Base-by-base conservation (phyloP, 2,329 filamentous ascomycete genomes). In the Tolypocladium cylindrosporum region DNA sequence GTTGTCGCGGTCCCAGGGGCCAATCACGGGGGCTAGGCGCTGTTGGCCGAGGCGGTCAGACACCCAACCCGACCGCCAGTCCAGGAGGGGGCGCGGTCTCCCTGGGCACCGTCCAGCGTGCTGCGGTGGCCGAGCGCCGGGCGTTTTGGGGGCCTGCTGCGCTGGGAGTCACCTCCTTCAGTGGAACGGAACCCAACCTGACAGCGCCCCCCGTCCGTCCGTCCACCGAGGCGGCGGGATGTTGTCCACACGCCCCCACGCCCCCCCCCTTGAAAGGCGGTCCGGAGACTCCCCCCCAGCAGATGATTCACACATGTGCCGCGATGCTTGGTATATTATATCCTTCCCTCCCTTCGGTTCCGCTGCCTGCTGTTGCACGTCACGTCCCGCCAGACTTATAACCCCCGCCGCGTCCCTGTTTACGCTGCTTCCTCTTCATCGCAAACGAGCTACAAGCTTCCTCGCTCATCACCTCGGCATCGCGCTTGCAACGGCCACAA, bases 291-390 rank as follows among this genome's bases (percentile, higher is more conserved):
- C 51, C 53, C 58, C 55, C 57, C 40, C 56, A 45, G 59, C 59
- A 60, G 55, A 60, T 60, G 59, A 63, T 60, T 60, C 59, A 65
- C 56, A 61, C 60, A 64, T 63, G 63, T 65, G 63, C 63, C 62
- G 60, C 58, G 58, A 60, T 59, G 54, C 40, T 61, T 59, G 55
- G 56, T 57, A 64, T 64, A 31, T 31, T 31, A 65, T 63, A 62
- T 63, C 58, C 52, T 52, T 59, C 56, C 24, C 57, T 57, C 55
- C 59, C 60, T 60, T 55, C 21, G 19, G 24, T 51, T 41, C 14
- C 51, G 39, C 43, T 42, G 48, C 56, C 56, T 59, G 54, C 36
- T 41, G 52, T 52, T 57, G 55, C 59, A 39, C 51, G 19, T 53
- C 52, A 55, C 50, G 42, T 57, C n/a, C 31, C 31, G 48, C 21